Evolutionary conservation across 2,329 filamentous ascomycete species (phyloP).

Genomic region (Knufia fluminis): DNA sequence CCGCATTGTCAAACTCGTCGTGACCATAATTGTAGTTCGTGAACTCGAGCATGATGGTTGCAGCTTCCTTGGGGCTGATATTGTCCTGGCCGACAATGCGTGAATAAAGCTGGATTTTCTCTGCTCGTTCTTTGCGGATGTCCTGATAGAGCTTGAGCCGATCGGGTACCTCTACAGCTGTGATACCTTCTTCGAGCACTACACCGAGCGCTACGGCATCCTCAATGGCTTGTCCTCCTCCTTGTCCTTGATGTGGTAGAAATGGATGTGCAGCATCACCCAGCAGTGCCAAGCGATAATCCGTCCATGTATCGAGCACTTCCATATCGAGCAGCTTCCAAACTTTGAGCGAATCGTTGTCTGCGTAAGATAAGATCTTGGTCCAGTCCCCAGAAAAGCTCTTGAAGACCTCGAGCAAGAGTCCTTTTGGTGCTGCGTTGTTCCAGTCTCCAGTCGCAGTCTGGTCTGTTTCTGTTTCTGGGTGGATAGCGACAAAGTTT

Average conservation of each 20-base stretch:
- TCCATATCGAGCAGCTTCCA: conserved; percentile 58
- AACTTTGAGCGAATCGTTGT: conserved; percentile 40
- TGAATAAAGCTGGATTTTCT: conserved; percentile 49
- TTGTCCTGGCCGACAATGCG: conserved; percentile 44
- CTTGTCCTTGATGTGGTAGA: conserved; percentile 54
- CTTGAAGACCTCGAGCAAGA: conserved; percentile 11
- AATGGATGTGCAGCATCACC: conserved; percentile 64
- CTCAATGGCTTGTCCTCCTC: conserved; percentile 56
- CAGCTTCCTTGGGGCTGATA: conserved; percentile 15
- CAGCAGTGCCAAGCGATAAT: conserved; percentile 46
- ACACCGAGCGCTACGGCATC: conserved; percentile 52
- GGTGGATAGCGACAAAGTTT: conserved; percentile 21
- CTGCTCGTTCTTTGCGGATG: conserved; percentile 49
- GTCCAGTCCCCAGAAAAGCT: conserved; percentile 9
- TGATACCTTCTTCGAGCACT: conserved; percentile 43
- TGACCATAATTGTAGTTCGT: conserved; percentile 48
- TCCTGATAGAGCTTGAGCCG: conserved; percentile 52
- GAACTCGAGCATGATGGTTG: conserved; percentile 28
- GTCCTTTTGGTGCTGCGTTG: conserved; percentile 8
- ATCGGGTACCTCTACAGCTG: conserved; percentile 40
- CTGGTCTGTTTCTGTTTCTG: conserved; percentile 26
- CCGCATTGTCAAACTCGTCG: conserved; percentile 50
- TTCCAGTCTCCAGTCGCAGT: conserved; percentile 29
- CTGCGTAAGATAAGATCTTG: conserved; percentile 11
- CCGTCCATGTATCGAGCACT: conserved; percentile 45